Percentiles rank a stretch among this genome's conserved stretches.
phyloP scores from a whole-genome alignment of 139 green algal species.

The Coccomyxa sp. region DNA sequence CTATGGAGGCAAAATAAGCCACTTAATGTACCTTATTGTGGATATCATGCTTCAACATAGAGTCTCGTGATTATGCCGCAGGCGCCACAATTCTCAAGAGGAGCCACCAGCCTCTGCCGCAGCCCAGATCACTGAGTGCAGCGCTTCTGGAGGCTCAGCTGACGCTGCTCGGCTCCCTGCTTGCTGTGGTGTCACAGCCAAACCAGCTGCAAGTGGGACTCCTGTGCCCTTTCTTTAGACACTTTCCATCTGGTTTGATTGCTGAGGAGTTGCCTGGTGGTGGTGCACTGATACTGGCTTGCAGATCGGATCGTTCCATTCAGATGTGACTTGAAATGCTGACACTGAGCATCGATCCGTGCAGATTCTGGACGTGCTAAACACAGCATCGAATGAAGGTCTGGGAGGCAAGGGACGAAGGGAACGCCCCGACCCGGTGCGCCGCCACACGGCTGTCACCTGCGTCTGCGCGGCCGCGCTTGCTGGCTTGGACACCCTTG shows the following conservation, averaged over 20 bases:
- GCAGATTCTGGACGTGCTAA: slow-evolving; percentile 39
- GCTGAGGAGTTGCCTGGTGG: too few relatives aligned
- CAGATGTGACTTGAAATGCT: too few relatives aligned
- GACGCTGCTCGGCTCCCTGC: slow-evolving; percentile 50
- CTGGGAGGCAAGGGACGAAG: neutral
- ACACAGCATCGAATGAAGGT: neutral
- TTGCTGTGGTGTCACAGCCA: slow-evolving; percentile 26
- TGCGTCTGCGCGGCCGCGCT: slow-evolving; percentile 32
- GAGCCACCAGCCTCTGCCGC: slow-evolving; percentile 38
- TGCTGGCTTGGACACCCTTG: slow-evolving; percentile 34
- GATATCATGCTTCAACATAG: too few relatives aligned
- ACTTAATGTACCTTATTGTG: too few relatives aligned
- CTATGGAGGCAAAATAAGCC: too few relatives aligned
- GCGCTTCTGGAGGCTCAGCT: slow-evolving; percentile 59
- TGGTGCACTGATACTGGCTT: too few relatives aligned
- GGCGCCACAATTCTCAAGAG: neutral
- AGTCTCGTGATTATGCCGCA: neutral
- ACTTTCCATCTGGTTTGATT: too few relatives aligned
- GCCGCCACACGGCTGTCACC: neutral
- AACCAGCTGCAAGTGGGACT: slow-evolving; percentile 37
- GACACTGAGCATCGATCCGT: neutral
- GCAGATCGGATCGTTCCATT: too few relatives aligned
- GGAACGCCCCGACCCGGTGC: neutral
- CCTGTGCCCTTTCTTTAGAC: too few relatives aligned
- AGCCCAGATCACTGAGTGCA: slow-evolving; percentile 45